Evolutionary conservation across 1,284 basidiomycete genomes (phyloP), one percentile per base, ranked within the genome.

Genomic region (Ceratobasidium sp.): DNA sequence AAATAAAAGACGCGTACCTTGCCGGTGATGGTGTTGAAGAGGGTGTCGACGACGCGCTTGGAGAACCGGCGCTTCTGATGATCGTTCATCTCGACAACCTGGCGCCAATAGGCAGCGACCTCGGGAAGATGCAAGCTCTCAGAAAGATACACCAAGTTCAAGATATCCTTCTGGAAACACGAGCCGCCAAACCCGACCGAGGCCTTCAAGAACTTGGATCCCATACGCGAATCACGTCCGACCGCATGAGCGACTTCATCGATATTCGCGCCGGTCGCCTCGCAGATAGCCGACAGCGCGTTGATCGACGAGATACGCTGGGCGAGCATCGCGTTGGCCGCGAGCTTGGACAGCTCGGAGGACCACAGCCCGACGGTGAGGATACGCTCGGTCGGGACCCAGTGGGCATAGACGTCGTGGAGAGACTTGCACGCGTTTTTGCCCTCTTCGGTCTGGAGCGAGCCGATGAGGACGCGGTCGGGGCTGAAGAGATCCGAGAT

Each of bases 141-240:
- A 84, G 92, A 94, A 55, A 98, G 91, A 88, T 99, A 99, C 72
- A 99, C 97, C 79, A 99, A 89, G 89, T 99, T 99, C 83, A 99
- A 92, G 85, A 99, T 99, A 85, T 99, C 97, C 87, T 98, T 98
- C 88, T 98, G 97, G 94, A 99, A 99, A 88, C 98, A 99, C 51
- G 95, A 97, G 49, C 97, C 97, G 81, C 97, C 97, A 83, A 99
- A 99, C n/a, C 97, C 96, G 80, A 97, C 95, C 58, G 93, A 95
- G 53, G 96, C 95, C 86, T 95, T 96, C 83, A 99, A 89, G 91
- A 99, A 99, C 86, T 96, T 97, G 83, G 95, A 91, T 3, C 98
- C 98, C 78, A 99, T 91, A 81, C 98, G 95, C 33, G 92, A 90
- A 86, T 99, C 98, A 82, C 93, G 93, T 44, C 97, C 97, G 84